phyloP scores from a whole-genome alignment of 768 basidiomycete species.

The Russula compacta region DNA sequence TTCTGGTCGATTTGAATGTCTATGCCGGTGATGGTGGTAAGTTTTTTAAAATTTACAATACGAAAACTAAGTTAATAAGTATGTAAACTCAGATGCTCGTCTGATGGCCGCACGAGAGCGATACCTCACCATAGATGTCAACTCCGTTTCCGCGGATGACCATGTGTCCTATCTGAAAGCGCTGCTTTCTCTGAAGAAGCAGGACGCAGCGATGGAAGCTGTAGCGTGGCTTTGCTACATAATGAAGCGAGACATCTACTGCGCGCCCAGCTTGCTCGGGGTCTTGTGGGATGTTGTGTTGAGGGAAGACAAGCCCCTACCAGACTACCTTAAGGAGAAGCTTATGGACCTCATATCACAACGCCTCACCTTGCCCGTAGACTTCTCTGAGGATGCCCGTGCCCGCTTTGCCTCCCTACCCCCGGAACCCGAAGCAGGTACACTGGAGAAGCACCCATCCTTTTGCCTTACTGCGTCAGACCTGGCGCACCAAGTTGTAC shows the following conservation, averaged over 20 bases:
- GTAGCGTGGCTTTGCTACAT: conserved; percentile 11
- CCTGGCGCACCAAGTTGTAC: conserved; percentile 8
- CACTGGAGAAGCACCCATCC: conserved; percentile 4
- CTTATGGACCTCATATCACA: conserved; percentile 31
- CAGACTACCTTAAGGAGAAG: conserved; percentile 25
- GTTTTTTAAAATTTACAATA: neutral
- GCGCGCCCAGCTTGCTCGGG: conserved; percentile 29
- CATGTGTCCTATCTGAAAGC: conserved; percentile 4
- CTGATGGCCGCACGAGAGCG: conserved; percentile 5
- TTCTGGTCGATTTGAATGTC: neutral
- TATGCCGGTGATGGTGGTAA: conserved; percentile 11
- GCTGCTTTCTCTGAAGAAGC: conserved; percentile 8
- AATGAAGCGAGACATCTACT: conserved; percentile 21
- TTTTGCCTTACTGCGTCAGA: conserved; percentile 18
- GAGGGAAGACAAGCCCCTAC: conserved; percentile 22
- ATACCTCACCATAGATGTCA: conserved; percentile 15
- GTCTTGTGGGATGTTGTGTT: conserved; percentile 37
- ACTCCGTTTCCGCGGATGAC: neutral
- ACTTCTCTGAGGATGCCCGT: conserved; percentile 16
- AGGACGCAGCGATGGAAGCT: neutral
- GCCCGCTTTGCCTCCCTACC: neutral
- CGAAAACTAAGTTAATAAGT: neutral
- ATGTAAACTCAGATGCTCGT: neutral
- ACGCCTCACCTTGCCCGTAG: conserved; percentile 25
- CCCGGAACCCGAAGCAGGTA: neutral